Conservation (phyloP, 2,329 filamentous ascomycete genomes). For the Ilyonectria destructans region DNA sequence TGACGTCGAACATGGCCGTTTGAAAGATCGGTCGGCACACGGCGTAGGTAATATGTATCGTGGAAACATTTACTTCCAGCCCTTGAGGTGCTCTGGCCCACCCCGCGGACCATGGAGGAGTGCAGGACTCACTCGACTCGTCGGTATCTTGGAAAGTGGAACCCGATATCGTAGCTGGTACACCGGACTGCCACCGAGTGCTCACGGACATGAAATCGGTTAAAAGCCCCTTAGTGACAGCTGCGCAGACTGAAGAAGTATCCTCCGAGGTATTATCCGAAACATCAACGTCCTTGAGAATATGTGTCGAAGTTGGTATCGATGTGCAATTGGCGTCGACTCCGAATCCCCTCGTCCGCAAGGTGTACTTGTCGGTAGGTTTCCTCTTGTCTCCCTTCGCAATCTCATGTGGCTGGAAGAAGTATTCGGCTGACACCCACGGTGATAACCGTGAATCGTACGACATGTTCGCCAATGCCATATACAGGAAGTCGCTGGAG, state of each 20-base stretch:
- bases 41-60: background rate
- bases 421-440: constrained; percentile 16
- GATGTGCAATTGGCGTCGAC: constrained; percentile 17
- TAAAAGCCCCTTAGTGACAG: background rate
- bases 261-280: too few relatives aligned
- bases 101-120: background rate
- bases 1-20: constrained; percentile 21
- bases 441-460: background rate
- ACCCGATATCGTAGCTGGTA: background rate
- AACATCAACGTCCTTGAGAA: background rate
- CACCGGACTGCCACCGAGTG: background rate
- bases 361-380: background rate
- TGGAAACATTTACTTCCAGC: background rate
- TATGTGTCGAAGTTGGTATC: background rate
- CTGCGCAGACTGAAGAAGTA: too few relatives aligned
- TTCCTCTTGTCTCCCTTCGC: background rate
- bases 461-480: constrained; percentile 2
- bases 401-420: constrained; percentile 12
- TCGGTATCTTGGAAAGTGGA: background rate
- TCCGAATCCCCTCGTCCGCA: constrained; percentile 14
- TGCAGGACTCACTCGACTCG: background rate
- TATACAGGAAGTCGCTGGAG: background rate
- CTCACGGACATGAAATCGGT: background rate
- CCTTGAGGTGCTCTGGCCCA: constrained; percentile 9
- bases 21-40: constrained; percentile 5